These are phyloP conservation scores for Diaporthe vexans DNA, from an alignment of 2,329 filamentous ascomycete species.

Conservation along the genomic window DNA sequence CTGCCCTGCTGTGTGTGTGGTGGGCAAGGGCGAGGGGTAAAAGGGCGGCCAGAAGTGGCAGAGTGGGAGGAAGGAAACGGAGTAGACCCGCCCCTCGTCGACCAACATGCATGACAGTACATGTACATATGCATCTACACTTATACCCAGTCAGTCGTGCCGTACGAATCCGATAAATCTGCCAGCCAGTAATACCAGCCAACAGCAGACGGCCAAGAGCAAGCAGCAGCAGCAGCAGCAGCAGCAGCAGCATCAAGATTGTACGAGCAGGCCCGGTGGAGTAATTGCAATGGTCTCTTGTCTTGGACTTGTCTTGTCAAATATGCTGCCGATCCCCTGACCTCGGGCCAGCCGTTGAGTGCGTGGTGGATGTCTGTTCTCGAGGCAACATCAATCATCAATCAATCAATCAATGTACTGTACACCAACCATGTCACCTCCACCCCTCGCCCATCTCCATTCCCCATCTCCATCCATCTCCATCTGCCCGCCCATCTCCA, in stretches of 20 bases:
- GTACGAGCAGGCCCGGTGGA: not conserved
- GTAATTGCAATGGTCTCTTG: too few species aligned
- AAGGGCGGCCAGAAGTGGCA: not conserved
- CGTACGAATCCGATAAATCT: not conserved
- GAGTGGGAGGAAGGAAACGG: not conserved
- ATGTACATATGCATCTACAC: not conserved
- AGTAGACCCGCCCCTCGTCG: not conserved
- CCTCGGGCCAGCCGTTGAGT: not conserved
- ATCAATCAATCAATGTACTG: too few species aligned
- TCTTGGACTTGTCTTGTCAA: not conserved
- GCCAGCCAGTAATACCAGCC: constrained; percentile 9
- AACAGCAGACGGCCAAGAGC: not conserved
- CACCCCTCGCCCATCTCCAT: not conserved
- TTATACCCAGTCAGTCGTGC: not conserved
- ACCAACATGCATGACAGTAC: constrained; percentile 8
- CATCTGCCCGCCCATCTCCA: not conserved
- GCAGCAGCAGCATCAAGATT: not conserved
- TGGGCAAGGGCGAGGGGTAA: constrained; percentile 22
- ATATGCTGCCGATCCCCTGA: constrained; percentile 23
- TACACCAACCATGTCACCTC: not conserved
- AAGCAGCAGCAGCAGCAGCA: not conserved
- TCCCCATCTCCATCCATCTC: not conserved
- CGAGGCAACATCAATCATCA: not conserved
- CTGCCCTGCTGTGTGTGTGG: not conserved
- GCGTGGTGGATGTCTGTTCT: constrained; percentile 4